These are phyloP conservation scores for Neurospora discreta DNA, from an alignment of 495 filamentous ascomycete genomes.

Conservation along the genomic window DNA sequence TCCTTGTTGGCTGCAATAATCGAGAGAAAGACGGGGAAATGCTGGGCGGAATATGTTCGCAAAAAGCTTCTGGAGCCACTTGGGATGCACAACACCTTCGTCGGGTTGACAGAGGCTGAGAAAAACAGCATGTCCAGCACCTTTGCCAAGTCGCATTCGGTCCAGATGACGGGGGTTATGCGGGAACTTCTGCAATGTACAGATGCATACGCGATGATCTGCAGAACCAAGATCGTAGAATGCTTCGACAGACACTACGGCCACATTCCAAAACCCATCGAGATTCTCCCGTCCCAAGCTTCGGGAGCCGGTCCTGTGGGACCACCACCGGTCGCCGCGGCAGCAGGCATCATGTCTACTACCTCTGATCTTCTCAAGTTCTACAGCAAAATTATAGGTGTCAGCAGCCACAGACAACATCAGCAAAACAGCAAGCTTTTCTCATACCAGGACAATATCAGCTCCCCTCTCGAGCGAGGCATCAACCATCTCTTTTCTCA, in stretches of 20 bases:
- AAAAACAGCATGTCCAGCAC: neutral
- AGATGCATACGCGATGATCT: neutral
- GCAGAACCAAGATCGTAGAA: neutral
- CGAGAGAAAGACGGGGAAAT: neutral
- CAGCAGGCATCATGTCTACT: conserved; percentile 12
- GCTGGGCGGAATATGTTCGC: conserved; percentile 1
- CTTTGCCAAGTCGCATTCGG: conserved; percentile 2
- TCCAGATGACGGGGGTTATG: neutral
- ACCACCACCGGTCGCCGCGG: neutral
- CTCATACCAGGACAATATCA: neutral
- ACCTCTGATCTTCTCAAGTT: conserved; percentile 7
- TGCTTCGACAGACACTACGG: neutral
- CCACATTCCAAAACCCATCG: neutral
- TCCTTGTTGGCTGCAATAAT: conserved; percentile 4
- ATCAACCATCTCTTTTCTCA: neutral
- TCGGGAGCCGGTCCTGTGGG: neutral
- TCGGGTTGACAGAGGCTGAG: neutral
- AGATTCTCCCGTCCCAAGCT: conserved; percentile 2
- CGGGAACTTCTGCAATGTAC: neutral
- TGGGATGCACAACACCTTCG: conserved; percentile 3
- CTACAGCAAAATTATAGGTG: neutral
- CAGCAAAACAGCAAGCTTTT: no score
- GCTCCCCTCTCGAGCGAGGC: conserved; percentile 1
- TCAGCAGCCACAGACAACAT: neutral
- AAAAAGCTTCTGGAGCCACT: conserved; percentile 6